phyloP scores from a whole-genome alignment of 129 eudicot species.

The Solidago caesia region DNA sequence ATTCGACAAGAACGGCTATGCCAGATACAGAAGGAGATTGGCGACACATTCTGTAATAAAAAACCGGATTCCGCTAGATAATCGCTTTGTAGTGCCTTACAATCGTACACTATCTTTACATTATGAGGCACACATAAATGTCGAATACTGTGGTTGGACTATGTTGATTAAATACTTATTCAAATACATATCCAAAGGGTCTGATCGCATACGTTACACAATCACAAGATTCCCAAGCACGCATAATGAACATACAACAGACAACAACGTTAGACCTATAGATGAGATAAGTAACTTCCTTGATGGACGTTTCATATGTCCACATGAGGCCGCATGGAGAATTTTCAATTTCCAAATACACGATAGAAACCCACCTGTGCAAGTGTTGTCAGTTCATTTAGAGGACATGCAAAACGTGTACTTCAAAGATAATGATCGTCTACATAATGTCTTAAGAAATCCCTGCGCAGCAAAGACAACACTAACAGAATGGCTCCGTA shows the following conservation, averaged over 20 bases:
- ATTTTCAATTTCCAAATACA: not conserved
- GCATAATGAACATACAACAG: not conserved
- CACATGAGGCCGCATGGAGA: not conserved
- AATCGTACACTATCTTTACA: not conserved
- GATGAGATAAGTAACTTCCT: not conserved
- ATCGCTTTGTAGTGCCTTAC: not conserved
- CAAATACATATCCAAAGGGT: not conserved
- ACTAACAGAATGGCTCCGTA: not conserved
- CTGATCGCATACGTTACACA: not conserved
- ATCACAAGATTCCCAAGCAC: not conserved
- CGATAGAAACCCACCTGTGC: not conserved
- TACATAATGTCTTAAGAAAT: not conserved
- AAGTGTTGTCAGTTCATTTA: not conserved
- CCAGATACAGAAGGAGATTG: not conserved
- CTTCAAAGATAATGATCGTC: not conserved
- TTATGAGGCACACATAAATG: not conserved
- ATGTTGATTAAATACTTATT: not conserved
- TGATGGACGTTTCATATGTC: not conserved
- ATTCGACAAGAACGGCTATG: not conserved
- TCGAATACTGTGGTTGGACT: not conserved
- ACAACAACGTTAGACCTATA: not conserved
- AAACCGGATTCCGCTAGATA: not conserved
- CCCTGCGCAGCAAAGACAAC: not conserved
- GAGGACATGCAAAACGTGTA: not conserved
- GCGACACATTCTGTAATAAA: not conserved